Evolutionary conservation across 1,139 yeast species (phyloP), one percentile per base, ranked within the genome.

Genomic region (Wickerhamiella infanticola): DNA sequence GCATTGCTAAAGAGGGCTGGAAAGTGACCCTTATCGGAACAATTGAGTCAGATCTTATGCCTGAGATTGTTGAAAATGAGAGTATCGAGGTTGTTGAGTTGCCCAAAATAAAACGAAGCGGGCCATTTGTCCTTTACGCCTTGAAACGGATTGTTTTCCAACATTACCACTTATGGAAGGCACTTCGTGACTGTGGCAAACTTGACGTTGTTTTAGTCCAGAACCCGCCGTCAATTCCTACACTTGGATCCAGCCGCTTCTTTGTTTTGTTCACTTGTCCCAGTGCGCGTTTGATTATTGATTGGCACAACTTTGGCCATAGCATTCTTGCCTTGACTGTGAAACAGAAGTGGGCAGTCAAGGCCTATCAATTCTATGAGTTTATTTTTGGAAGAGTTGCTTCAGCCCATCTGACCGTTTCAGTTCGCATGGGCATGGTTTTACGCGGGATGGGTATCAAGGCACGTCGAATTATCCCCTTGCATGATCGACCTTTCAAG

Each of bases 231-330:
- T 76, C 86, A 4, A 72, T 93, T 41, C 99, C 99, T 0, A 68
- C 85, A 4, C 66, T 93, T 35, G 73, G 80, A 0, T 66, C 88
- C 5, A 71, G 76, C 1, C 72, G 81, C 3, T 40, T 79, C 1
- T 77, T 74, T 58, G 73, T 75, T 48, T 60, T 68, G 41, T 46
- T 75, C 37, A 66, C 76, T 53, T 73, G 79, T 43, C 75, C 81
- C 7, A 66, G 76, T 4, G 75, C 83, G 1, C 63, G 73, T 55
- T 65, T 90, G 37, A 72, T 90, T 23, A 75, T 93, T 47, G 99
- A 93, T 63, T 93, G 98, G 98, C 99, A 93, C 62, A 93, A 93
- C 61, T 68, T 93, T 55, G 95, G 94, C 45, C 90, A 77, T 63
- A 74, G 94, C 1, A 84, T 93, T 31, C 66, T 93, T 51, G 80